Evolutionary conservation across 306 rosid species (phyloP).

Genomic region (Trifolium dubium): DNA sequence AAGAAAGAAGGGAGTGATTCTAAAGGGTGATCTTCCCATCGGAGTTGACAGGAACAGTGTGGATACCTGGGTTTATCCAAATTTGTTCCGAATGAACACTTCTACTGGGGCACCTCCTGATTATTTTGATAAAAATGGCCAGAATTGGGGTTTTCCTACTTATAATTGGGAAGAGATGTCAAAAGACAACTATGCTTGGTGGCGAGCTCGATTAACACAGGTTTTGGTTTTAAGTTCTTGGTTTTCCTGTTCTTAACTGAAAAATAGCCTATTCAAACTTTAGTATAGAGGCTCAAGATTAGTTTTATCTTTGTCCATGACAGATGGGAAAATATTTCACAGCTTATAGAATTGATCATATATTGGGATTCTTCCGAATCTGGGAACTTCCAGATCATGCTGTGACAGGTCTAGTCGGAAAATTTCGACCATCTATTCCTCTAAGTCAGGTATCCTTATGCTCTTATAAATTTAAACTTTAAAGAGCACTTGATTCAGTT

Average conservation of each 20-base stretch:
- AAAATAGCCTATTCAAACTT: slow-evolving; percentile 29
- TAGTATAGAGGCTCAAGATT: slow-evolving; percentile 35
- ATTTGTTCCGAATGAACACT: slow-evolving; percentile 91
- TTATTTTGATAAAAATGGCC: slow-evolving; percentile 98
- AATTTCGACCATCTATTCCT: slow-evolving; percentile 96
- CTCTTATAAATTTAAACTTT: slow-evolving; percentile 7
- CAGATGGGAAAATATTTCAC: slow-evolving; percentile 99
- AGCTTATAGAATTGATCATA: slow-evolving; percentile 94
- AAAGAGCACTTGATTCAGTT: slow-evolving; percentile 29
- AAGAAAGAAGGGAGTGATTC: slow-evolving; percentile 80
- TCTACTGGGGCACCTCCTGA: slow-evolving; percentile 99
- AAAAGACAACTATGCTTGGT: slow-evolving; percentile 93
- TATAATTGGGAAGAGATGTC: slow-evolving; percentile 99
- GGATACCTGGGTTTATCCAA: slow-evolving; percentile 97
- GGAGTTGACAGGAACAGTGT: slow-evolving; percentile 97
- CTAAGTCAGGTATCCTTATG: slow-evolving; percentile 72
- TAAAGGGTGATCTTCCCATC: slow-evolving; percentile 98
- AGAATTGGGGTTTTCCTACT: slow-evolving; percentile 99
- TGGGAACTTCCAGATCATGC: slow-evolving; percentile 99
- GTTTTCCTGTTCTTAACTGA: slow-evolving; percentile 5
- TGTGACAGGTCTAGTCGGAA: slow-evolving; percentile 84
- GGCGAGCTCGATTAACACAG: slow-evolving; percentile 95
- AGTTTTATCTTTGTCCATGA: slow-evolving; percentile 48
- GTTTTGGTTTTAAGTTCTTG: slow-evolving; percentile 51
- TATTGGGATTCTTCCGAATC: slow-evolving; percentile 93